phyloP scores from a whole-genome alignment of 768 basidiomycete species.

The Xerocomellus chrysenteron region DNA sequence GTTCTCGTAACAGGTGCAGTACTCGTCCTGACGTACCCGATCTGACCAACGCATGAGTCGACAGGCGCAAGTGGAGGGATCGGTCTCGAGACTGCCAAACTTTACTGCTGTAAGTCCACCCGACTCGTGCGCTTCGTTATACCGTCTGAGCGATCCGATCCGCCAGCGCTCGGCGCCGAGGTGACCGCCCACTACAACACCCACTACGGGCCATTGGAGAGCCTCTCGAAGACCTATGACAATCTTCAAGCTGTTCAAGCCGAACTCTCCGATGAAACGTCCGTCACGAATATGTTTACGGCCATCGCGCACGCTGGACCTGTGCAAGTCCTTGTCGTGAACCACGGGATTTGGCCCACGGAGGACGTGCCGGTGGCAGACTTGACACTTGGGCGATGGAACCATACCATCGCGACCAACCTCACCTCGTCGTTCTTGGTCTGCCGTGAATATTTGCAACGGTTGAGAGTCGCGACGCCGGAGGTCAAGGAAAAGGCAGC shows the following conservation, averaged over 20 bases:
- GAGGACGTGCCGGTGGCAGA: conserved; percentile 50
- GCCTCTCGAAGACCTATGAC: conserved; percentile 39
- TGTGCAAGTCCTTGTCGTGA: conserved; percentile 59
- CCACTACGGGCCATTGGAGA: conserved; percentile 41
- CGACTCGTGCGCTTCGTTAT: neutral
- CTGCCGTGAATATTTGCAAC: conserved; percentile 56
- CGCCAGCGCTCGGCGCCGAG: conserved; percentile 62
- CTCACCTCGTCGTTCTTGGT: conserved; percentile 69
- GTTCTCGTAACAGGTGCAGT: conserved; percentile 63
- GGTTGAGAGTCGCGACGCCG: conserved; percentile 38
- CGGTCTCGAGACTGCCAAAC: conserved; percentile 57
- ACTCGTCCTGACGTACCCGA: neutral
- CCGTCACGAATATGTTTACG: conserved; percentile 52
- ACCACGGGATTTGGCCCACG: conserved; percentile 55
- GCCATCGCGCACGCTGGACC: conserved; percentile 40
- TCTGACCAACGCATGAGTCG: neutral
- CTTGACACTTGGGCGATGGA: conserved; percentile 66
- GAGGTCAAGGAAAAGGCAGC: conserved; percentile 53
- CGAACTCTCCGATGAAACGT: conserved; percentile 56
- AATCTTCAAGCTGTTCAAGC: conserved; percentile 45
- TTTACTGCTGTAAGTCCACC: conserved; percentile 51
- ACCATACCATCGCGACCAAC: conserved; percentile 57
- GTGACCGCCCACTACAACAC: conserved; percentile 74
- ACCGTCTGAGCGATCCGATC: neutral
- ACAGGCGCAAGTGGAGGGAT: conserved; percentile 76